Conservation (phyloP, 2,329 filamentous ascomycete species). For the Scytalidium lignicola region DNA sequence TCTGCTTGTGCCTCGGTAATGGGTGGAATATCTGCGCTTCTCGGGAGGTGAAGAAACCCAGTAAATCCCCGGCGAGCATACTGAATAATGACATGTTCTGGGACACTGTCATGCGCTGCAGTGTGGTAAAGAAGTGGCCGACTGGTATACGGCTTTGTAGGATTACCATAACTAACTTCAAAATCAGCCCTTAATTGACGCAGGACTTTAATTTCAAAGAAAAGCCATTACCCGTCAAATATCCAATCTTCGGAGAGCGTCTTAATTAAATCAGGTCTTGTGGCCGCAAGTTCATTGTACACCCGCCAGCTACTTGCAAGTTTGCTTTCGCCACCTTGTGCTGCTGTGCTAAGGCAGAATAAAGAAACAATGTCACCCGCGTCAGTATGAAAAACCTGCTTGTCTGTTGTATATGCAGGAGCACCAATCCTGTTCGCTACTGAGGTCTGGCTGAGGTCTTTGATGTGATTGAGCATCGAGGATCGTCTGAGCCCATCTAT, state of each 20-base stretch:
- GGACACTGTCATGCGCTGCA: conserved; percentile 36
- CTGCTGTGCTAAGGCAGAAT: conserved; percentile 39
- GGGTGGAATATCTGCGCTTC: conserved; percentile 49
- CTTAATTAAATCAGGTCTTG: conserved; percentile 46
- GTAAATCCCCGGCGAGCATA: conserved; percentile 56
- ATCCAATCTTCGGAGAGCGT: conserved; percentile 44
- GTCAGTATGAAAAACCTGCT: conserved; percentile 56
- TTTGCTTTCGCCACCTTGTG: conserved; percentile 46
- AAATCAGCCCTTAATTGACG: no score
- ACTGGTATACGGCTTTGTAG: conserved; percentile 37
- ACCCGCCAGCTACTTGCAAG: conserved; percentile 47
- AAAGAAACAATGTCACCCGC: conserved; percentile 48
- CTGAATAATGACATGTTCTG: conserved; percentile 53
- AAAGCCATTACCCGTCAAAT: conserved; percentile 29
- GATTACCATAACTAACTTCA: conserved; percentile 43
- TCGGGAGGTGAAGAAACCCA: conserved; percentile 49
- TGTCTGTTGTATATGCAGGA: conserved; percentile 55
- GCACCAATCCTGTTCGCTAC: conserved; percentile 43
- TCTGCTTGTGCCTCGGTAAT: conserved; percentile 39
- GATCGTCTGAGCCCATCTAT: conserved; percentile 40
- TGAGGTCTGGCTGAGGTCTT: conserved; percentile 44
- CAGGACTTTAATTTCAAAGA: no score
- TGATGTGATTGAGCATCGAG: conserved; percentile 55
- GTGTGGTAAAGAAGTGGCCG: conserved; percentile 54
- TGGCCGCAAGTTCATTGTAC: conserved; percentile 48